These are phyloP conservation scores for Mycena chlorophos DNA, from an alignment of 768 basidiomycete species.

Conservation along the genomic window DNA sequence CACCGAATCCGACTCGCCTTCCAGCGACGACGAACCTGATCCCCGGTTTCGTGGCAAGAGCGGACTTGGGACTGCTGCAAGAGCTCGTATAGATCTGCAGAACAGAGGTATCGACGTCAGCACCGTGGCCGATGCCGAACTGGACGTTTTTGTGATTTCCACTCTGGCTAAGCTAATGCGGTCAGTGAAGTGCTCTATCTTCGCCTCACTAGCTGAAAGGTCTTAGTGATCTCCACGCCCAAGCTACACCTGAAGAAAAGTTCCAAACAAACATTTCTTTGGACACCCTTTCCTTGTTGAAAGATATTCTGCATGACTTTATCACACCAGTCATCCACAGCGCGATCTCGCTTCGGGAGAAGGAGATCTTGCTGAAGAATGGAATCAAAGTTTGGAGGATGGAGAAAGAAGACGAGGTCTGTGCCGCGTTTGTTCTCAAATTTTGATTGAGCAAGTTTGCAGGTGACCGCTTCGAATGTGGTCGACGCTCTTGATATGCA, in stretches of 20 bases:
- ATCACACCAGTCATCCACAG: constrained; percentile 50
- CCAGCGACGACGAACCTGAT: constrained; percentile 11
- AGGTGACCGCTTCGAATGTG: constrained; percentile 18
- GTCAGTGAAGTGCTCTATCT: constrained; percentile 29
- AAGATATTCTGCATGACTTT: constrained; percentile 50
- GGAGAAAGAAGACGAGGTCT: constrained; percentile 43
- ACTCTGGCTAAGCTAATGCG: constrained; percentile 43
- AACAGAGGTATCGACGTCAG: constrained; percentile 46
- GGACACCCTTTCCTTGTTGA: constrained; percentile 47
- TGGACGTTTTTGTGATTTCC: constrained; percentile 49
- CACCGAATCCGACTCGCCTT: neutral
- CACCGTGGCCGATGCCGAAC: constrained; percentile 32
- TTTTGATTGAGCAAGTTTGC: neutral
- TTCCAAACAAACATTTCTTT: constrained; percentile 45
- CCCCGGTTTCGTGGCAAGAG: constrained; percentile 24
- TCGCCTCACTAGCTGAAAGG: constrained; percentile 17
- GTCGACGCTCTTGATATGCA: constrained; percentile 18
- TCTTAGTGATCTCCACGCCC: constrained; percentile 23
- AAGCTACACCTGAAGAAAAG: constrained; percentile 25
- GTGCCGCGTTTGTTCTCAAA: constrained; percentile 3
- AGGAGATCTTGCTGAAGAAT: constrained; percentile 57
- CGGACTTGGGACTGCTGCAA: constrained; percentile 48
- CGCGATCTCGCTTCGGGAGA: constrained; percentile 55
- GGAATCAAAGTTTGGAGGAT: constrained; percentile 61
- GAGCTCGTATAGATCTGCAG: constrained; percentile 42